Conservation (phyloP, 306 rosid species). For the Morella rubra region DNA sequence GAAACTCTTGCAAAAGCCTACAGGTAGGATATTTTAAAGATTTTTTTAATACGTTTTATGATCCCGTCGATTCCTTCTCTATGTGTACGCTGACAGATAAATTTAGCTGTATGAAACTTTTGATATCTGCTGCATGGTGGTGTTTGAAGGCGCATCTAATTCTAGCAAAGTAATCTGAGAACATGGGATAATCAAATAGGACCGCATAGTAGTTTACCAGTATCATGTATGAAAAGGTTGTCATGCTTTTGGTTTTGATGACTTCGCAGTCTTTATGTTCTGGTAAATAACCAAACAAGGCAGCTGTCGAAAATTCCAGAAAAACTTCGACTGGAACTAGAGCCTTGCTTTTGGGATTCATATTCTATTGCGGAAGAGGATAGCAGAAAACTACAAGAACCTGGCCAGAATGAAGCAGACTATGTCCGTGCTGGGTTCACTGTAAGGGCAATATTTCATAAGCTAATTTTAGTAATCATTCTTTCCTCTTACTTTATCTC, state of each 20-base stretch:
- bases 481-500: neutral
- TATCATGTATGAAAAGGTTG: neutral
- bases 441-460: slow-evolving; percentile 41
- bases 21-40: slow-evolving; percentile 45
- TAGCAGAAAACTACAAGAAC: slow-evolving; percentile 71
- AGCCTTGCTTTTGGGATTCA: slow-evolving; percentile 61
- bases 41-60: too few species aligned
- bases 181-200: too few species aligned
- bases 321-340: slow-evolving; percentile 85
- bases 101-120: too few species aligned
- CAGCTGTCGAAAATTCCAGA: slow-evolving; percentile 80
- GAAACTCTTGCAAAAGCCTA: slow-evolving; percentile 86
- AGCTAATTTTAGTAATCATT: neutral
- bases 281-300: slow-evolving; percentile 95
- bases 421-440: slow-evolving; percentile 63
- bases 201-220: too few species aligned
- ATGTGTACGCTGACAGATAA: too few species aligned
- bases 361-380: slow-evolving; percentile 85
- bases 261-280: slow-evolving; percentile 83
- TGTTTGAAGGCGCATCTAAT: too few species aligned
- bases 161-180: too few species aligned
- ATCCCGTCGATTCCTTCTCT: too few species aligned
- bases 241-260: slow-evolving; percentile 28
- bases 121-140: too few species aligned
- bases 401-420: slow-evolving; percentile 67